Conservation (phyloP, 2,329 filamentous ascomycete genomes). For the Trichoderma asperellum region DNA sequence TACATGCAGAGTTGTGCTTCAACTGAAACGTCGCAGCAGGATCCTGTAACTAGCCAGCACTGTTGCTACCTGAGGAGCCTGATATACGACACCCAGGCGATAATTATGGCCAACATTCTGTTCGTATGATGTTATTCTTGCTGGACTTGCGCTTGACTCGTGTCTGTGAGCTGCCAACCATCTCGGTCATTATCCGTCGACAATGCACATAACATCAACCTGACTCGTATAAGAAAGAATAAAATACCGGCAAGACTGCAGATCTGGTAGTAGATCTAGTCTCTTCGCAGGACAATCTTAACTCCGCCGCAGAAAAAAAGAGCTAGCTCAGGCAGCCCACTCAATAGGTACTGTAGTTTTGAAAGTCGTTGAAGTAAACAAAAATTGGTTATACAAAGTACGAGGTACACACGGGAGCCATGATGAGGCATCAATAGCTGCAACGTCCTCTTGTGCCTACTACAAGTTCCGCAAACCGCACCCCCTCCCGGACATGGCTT, state of each 20-base stretch:
- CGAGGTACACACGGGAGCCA: background rate
- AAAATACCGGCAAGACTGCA: background rate
- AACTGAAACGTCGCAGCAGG: background rate
- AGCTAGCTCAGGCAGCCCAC: background rate
- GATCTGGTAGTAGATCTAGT: background rate
- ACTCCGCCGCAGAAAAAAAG: background rate
- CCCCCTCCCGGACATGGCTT: constrained; percentile 1
- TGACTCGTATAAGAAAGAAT: background rate
- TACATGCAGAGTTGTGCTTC: background rate
- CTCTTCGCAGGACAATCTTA: constrained; percentile 3
- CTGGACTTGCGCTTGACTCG: constrained; percentile 7
- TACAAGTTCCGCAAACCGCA: background rate
- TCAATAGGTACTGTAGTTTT: background rate
- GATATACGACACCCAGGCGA: background rate
- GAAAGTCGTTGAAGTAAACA: background rate
- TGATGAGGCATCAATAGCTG: background rate
- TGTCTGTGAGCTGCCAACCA: background rate
- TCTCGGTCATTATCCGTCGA: constrained; percentile 10
- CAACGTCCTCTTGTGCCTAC: background rate
- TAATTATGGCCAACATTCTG: background rate
- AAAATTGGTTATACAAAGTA: background rate
- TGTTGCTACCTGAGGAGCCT: background rate
- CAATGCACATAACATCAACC: constrained; percentile 9
- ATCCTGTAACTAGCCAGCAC: background rate
- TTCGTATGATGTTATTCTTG: background rate